Evolutionary conservation across 2,329 filamentous ascomycete species (phyloP).

Genomic region (Ophiosphaerella korrae): DNA sequence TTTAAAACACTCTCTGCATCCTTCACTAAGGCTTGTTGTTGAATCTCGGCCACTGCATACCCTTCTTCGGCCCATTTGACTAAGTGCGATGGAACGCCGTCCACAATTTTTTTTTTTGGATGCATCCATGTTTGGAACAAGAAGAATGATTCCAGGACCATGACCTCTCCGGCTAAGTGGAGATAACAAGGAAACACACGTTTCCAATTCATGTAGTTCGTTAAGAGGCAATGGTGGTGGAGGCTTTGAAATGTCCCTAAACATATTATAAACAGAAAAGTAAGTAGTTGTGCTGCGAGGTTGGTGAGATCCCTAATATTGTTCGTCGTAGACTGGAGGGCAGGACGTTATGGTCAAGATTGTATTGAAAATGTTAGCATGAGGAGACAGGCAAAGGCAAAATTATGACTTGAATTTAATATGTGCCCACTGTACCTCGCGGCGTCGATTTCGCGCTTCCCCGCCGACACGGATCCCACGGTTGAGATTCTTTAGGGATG

Average conservation of each 20-base stretch:
- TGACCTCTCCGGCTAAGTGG: slow-evolving; percentile 11
- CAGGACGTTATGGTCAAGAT: too few species aligned
- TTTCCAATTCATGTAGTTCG: slow-evolving; percentile 4
- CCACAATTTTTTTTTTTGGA: slow-evolving; percentile 5
- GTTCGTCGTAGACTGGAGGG: too few species aligned
- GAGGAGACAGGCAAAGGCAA: too few species aligned
- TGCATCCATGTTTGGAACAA: slow-evolving; percentile 16
- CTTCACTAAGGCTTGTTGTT: slow-evolving; percentile 8
- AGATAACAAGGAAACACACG: slow-evolving; percentile 6
- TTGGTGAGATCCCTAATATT: too few species aligned
- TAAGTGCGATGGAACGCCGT: slow-evolving; percentile 18
- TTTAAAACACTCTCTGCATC: slow-evolving; percentile 2
- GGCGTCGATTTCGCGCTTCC: too few species aligned
- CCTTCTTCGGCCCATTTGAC: slow-evolving; percentile 73
- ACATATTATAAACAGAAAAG: background rate
- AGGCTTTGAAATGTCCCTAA: slow-evolving; percentile 1
- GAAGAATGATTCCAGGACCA: slow-evolving; percentile 14
- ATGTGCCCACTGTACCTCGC: too few species aligned
- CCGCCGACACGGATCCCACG: too few species aligned
- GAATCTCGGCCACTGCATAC: slow-evolving; percentile 44
- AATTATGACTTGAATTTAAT: too few species aligned
- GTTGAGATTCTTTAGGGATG: too few species aligned
- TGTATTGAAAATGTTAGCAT: too few species aligned
- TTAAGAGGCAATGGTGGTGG: slow-evolving; percentile 7
- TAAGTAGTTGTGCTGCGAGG: background rate